These are phyloP conservation scores for Sclerotinia subarctica DNA, from an alignment of 2,329 filamentous ascomycete genomes.

Conservation along the genomic window DNA sequence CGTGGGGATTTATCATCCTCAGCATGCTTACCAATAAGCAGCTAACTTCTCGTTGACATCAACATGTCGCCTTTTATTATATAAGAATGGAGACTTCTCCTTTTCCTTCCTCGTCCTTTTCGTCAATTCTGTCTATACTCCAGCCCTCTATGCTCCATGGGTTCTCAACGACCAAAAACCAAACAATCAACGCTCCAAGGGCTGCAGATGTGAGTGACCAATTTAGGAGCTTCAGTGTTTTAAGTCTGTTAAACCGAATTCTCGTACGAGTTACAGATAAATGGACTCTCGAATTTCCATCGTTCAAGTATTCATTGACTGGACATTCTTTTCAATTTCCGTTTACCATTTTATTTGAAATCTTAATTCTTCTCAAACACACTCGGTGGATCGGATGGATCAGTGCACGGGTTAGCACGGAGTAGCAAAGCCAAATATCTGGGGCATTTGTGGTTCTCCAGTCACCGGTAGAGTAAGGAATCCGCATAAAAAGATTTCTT, in stretches of 20 bases:
- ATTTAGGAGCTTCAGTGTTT: not conserved
- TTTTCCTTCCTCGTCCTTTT: no score
- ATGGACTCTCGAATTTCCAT: not conserved
- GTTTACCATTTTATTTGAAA: not conserved
- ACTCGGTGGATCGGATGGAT: slow-evolving; percentile 1
- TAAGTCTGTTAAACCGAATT: not conserved
- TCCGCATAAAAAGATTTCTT: not conserved
- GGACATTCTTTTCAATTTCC: not conserved
- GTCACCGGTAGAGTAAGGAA: not conserved
- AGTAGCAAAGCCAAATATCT: not conserved
- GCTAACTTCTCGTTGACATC: not conserved
- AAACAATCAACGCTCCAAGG: not conserved
- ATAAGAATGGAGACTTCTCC: no score
- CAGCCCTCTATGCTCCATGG: not conserved
- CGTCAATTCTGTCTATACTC: not conserved
- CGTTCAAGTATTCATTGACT: no score
- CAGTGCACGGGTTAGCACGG: not conserved
- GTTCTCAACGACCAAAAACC: not conserved
- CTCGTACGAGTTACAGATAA: not conserved
- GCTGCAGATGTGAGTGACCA: not conserved
- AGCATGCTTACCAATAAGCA: not conserved
- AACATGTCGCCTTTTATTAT: not conserved
- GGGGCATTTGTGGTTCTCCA: not conserved
- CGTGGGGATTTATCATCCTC: not conserved
- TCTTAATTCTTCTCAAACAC: not conserved